Evolutionary conservation across 2,329 filamentous ascomycete species (phyloP).

Genomic region (Talaromyces atroroseus): DNA sequence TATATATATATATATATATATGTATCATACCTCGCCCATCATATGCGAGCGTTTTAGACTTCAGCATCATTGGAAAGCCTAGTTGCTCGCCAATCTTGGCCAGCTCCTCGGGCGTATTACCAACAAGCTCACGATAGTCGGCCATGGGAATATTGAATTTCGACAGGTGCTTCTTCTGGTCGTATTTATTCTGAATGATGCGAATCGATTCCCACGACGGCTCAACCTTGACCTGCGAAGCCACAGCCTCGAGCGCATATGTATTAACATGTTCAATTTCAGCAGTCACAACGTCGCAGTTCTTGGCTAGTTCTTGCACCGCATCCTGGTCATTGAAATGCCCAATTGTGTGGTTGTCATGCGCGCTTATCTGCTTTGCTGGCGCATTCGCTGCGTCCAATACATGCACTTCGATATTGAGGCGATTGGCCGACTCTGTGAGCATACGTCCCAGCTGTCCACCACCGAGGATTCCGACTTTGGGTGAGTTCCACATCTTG

Average conservation of each 20-base stretch:
- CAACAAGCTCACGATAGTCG: slow-evolving; percentile 60
- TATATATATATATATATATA: neutral
- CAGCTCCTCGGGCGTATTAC: slow-evolving; percentile 57
- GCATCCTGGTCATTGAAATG: slow-evolving; percentile 80
- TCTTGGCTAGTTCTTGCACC: slow-evolving; percentile 70
- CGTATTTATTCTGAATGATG: slow-evolving; percentile 88
- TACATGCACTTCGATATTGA: slow-evolving; percentile 73
- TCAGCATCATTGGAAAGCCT: slow-evolving; percentile 86
- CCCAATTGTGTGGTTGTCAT: slow-evolving; percentile 68
- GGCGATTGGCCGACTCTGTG: slow-evolving; percentile 72
- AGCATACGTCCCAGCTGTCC: slow-evolving; percentile 92
- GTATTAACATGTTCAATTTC: slow-evolving; percentile 96
- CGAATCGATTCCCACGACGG: slow-evolving; percentile 82
- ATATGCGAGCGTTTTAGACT: slow-evolving; percentile 83
- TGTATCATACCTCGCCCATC: slow-evolving; percentile 67
- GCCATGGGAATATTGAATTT: slow-evolving; percentile 66
- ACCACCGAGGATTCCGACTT: slow-evolving; percentile 51
- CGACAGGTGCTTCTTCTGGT: slow-evolving; percentile 76
- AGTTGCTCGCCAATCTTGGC: slow-evolving; percentile 58
- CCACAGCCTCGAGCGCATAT: slow-evolving; percentile 77
- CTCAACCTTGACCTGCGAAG: slow-evolving; percentile 63
- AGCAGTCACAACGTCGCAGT: slow-evolving; percentile 77
- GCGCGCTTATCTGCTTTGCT: slow-evolving; percentile 78
- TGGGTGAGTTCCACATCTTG: slow-evolving; percentile 34
- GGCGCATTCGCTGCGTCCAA: slow-evolving; percentile 72